Evolutionary conservation across 805 yeast genomes (phyloP).

Genomic region (Saturnispora hagleri): DNA sequence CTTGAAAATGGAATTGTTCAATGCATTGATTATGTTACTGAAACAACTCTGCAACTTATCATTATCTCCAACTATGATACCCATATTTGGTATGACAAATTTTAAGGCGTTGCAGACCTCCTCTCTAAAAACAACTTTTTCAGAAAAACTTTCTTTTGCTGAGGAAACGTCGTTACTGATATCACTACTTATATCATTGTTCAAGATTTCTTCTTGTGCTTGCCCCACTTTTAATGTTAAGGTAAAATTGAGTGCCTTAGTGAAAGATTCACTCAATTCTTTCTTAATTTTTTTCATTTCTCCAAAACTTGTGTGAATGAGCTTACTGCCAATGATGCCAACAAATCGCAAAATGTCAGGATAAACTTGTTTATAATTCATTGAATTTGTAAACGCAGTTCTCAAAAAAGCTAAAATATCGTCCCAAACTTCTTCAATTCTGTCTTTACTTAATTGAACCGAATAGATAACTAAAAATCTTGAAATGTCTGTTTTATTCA

Average conservation of each 20-base stretch:
- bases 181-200: background rate
- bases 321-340: constrained; percentile 44
- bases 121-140: constrained; percentile 28
- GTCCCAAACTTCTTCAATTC: constrained; percentile 71
- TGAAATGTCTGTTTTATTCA: constrained; percentile 38
- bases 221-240: constrained; percentile 19
- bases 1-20: constrained; percentile 46
- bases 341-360: constrained; percentile 47
- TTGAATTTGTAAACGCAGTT: constrained; percentile 42
- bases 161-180: background rate
- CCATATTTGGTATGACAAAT: constrained; percentile 32
- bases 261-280: constrained; percentile 33
- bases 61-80: constrained; percentile 39
- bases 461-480: constrained; percentile 53
- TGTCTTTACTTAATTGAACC: constrained; percentile 37
- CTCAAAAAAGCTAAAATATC: constrained; percentile 49
- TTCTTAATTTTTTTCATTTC: constrained; percentile 49
- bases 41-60: constrained; percentile 51
- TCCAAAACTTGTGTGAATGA: constrained; percentile 51
- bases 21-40: constrained; percentile 42
- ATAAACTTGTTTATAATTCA: constrained; percentile 39
- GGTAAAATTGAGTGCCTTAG: constrained; percentile 18
- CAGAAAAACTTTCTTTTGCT: constrained; percentile 1
- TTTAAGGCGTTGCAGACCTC: constrained; percentile 37
- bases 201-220: constrained; percentile 10